Base-by-base conservation (phyloP, 495 filamentous ascomycete species). In the Coniosporium apollinis region DNA sequence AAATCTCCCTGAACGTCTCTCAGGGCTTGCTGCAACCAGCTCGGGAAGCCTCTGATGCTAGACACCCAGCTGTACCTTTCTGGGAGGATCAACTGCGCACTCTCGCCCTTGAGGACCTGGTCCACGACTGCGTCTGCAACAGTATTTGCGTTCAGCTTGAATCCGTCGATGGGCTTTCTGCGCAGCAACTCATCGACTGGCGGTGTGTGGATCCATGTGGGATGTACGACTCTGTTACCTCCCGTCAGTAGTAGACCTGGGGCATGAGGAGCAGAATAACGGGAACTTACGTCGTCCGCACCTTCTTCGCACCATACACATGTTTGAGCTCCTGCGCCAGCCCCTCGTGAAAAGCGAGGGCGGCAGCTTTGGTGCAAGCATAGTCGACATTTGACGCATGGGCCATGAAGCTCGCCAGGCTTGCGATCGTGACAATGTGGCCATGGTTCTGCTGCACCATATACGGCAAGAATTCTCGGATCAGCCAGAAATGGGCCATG, bases 361-460 rank as follows among this genome's bases (percentile, higher is more conserved):
- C 66, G 0, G 75, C 79, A 0, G 79, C 70, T 58, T 84, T 84
- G 34, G 63, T 65, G 5, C 70, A 66, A 2, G 59, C 64, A 56
- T 84, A 84, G 49, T 77, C 74, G 15, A 74, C 66, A 67, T 82
- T 72, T 51, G 66, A 65, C 3, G 76, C 70, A 9, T 74, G 61
- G 0, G 65, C 60, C 3, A 70, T 43, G 56, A 69, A 76, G 0
- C 66, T 65, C 0, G 75, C 73, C 33, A 69, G 57, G 14, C 61
- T 69, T n/a, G 78, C 70, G 13, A 85, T 66, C 0, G 78, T 84
- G 6, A 83, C 72, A 11, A 83, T 56, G 65, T 78, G 79, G 35
- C 79, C 79, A 53, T 83, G 77, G 59, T 83, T 73, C 4, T 32
- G 30, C 25, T 53, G 39, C 28, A 78, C 51, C 63, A 83, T 79